phyloP scores from a whole-genome alignment of 2,329 filamentous ascomycete species.

The Aureobasidium sp. region DNA sequence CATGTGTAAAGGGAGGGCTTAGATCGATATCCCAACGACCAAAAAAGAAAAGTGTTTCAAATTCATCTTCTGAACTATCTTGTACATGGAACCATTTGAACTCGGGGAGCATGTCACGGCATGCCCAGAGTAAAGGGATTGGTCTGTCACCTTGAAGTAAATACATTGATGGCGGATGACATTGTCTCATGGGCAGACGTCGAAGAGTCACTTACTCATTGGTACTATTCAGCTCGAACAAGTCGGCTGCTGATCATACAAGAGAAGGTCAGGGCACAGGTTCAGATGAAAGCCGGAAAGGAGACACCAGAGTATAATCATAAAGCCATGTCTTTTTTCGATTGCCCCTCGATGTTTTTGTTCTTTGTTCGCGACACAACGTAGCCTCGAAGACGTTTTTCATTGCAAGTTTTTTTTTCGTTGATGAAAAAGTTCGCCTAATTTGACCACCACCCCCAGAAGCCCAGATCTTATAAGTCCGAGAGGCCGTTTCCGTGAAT shows the following conservation, averaged over 20 bases:
- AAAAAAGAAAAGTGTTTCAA: background rate
- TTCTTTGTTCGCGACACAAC: constrained; percentile 9
- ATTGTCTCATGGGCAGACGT: background rate
- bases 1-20: background rate
- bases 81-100: background rate
- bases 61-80: too few relatives aligned
- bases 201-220: too few relatives aligned
- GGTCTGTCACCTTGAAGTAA: background rate
- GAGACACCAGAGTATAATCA: constrained; percentile 2
- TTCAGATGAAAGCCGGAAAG: background rate
- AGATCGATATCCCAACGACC: background rate
- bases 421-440: constrained; percentile 11
- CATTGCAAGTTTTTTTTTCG: constrained; percentile 8
- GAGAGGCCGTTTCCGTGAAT: constrained; percentile 1
- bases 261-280: background rate
- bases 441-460: constrained; percentile 6
- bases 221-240: background rate
- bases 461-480: constrained; percentile 5
- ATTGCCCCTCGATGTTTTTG: background rate
- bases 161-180: background rate
- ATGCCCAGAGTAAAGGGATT: background rate
- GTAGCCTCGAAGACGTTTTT: constrained; percentile 11
- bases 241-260: background rate
- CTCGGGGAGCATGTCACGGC: too few relatives aligned
- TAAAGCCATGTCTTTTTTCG: constrained; percentile 13